Evolutionary conservation across 2,329 filamentous ascomycete species (phyloP), one percentile per base, ranked within the genome.

Genomic region (Trichophaea hybrida): DNA sequence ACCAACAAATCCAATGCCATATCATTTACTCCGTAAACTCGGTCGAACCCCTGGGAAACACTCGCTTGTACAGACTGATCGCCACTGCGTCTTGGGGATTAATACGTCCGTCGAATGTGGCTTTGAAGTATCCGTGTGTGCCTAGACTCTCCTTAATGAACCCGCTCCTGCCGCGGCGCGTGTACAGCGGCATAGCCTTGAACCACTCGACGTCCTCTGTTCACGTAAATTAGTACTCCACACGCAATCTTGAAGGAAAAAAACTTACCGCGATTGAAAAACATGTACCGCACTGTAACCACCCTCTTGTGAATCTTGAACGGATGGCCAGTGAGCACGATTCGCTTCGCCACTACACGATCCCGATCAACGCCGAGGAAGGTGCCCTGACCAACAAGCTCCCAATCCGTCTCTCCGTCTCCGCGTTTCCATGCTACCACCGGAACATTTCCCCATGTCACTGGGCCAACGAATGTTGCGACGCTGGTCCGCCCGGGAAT

Each of bases 61-160:
- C 82, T 24, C 86, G 76, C 79, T 93, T 93, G 71, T 91, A 93
- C 69, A 93, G 71, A 59, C 88, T 94, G 64, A 97, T 86, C 54
- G 88, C 93, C 51, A 98, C 83, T 2, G 89, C 84, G 74, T 98
- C 93, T 74, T 96, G 87, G 1, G 93, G 90, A 73, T 96, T 97
- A 72, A 98, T 91, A 71, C 86, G 87, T 10, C 84, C 88, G 72
- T 98, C 94, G 75, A 98, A 98, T 1, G 86, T 96, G 10, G 93
- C 93, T 78, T 98, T 98, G 80, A 97, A 97, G 76, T 98, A 98
- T n/a, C 93, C 93, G 73, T 98, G 93, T 38, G 93, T 98, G 68
- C 93, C 93, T 54, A 98, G 75, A 60, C 85, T 80, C 76, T 98
- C 93, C 77, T 96, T 96, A 76, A 98, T 82, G 72, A 84, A 96